A percentile compares a stretch with the other conserved stretches of the same genome.
These are phyloP conservation scores for Pseudognaphalium luteoalbum DNA, from an alignment of 129 eudicot species.

Conservation along the genomic window DNA sequence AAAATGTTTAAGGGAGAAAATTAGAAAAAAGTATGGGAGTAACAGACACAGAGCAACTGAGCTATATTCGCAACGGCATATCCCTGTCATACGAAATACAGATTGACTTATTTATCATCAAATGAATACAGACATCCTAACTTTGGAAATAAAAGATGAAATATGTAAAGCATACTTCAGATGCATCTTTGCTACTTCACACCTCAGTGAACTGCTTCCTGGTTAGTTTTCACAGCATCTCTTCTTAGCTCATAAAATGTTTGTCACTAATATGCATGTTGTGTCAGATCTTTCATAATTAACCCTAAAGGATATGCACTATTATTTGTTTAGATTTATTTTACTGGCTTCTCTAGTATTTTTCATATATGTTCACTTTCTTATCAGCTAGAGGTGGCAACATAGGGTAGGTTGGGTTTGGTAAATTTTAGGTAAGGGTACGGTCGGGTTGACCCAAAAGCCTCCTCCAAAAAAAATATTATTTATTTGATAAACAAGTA, in stretches of 20 bases:
- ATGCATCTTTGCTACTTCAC: slow-evolving; percentile 3
- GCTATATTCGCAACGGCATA: not conserved
- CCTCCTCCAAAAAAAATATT: too few relatives aligned
- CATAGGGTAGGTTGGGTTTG: too few relatives aligned
- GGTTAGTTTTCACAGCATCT: slow-evolving; percentile 20
- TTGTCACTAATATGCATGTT: not conserved
- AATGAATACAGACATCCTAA: not conserved
- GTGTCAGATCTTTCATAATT: slow-evolving; percentile 8
- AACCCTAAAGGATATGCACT: too few relatives aligned
- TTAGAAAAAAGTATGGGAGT: not conserved
- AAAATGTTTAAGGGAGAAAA: not conserved
- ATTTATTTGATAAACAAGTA: too few relatives aligned
- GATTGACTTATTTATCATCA: not conserved
- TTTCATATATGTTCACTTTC: too few relatives aligned
- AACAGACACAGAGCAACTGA: slow-evolving; percentile 3
- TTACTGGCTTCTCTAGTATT: not conserved
- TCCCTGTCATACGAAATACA: not conserved
- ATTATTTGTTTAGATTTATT: slow-evolving; percentile 1
- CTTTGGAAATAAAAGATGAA: not conserved
- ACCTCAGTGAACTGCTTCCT: slow-evolving; percentile 17
- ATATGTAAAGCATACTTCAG: slow-evolving; percentile 6
- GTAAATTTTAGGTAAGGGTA: too few relatives aligned
- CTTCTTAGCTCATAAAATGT: not conserved
- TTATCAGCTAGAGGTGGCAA: too few relatives aligned
- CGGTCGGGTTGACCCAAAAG: too few relatives aligned